phyloP scores from a whole-genome alignment of 805 yeast species.

The Candida rishiriensis region DNA sequence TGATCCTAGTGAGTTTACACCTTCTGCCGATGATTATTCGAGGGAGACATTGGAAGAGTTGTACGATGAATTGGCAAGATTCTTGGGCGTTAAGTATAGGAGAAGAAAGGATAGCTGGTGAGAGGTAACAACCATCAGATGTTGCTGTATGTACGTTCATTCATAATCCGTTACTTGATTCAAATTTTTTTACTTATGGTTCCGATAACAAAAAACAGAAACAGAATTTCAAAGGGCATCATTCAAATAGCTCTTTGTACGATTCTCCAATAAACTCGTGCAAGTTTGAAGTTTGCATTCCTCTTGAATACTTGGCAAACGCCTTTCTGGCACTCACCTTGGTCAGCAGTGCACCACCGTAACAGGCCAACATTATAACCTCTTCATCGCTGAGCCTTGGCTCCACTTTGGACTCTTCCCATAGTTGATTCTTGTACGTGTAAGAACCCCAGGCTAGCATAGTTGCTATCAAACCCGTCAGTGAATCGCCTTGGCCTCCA shows the following conservation, averaged over 20 bases:
- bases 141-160: no score
- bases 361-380: slow-evolving; percentile 50
- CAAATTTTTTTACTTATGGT: not conserved
- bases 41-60: slow-evolving; percentile 49
- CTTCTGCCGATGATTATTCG: slow-evolving; percentile 31
- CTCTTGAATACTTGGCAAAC: slow-evolving; percentile 57
- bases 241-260: slow-evolving; percentile 33
- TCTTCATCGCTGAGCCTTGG: slow-evolving; percentile 29
- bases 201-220: no score
- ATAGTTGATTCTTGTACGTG: slow-evolving; percentile 50
- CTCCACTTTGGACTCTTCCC: slow-evolving; percentile 44
- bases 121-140: slow-evolving; percentile 7
- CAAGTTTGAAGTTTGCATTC: slow-evolving; percentile 83
- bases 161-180: not conserved
- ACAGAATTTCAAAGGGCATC: no score
- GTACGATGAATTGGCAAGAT: slow-evolving; percentile 63
- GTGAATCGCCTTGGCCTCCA: slow-evolving; percentile 96
- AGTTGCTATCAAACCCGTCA: slow-evolving; percentile 82
- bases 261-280: slow-evolving; percentile 65
- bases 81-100: slow-evolving; percentile 57
- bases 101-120: slow-evolving; percentile 47
- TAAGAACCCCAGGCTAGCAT: slow-evolving; percentile 75
- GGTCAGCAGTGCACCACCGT: slow-evolving; percentile 66
- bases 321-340: slow-evolving; percentile 64
- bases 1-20: slow-evolving; percentile 23